Conservation (phyloP, 2,329 filamentous ascomycete genomes). For the Colletotrichum trifolii region DNA sequence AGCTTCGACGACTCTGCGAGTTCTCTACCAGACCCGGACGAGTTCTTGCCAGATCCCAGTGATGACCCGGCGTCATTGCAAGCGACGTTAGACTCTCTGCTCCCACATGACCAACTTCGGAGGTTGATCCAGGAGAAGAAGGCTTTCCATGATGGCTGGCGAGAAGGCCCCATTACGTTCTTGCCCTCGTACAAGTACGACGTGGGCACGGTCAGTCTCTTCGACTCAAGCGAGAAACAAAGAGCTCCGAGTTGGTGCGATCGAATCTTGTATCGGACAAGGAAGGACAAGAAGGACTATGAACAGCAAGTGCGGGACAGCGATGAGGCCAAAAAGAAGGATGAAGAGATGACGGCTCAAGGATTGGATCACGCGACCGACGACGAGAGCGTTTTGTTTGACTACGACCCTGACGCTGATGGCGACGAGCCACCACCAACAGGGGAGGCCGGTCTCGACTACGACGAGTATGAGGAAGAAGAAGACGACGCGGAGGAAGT, state of each 20-base stretch:
- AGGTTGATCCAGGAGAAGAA: constrained; percentile 80
- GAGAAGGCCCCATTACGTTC: constrained; percentile 88
- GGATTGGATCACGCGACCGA: constrained; percentile 79
- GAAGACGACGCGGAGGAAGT: constrained; percentile 60
- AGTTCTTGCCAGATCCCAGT: constrained; percentile 73
- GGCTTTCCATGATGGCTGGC: constrained; percentile 91
- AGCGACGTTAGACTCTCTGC: constrained; percentile 85
- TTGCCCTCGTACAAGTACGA: constrained; percentile 98
- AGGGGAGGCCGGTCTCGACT: constrained; percentile 62
- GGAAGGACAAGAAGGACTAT: constrained; percentile 74
- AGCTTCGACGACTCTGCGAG: constrained; percentile 53
- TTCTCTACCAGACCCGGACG: constrained; percentile 70
- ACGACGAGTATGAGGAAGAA: constrained; percentile 66
- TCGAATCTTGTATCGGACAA: constrained; percentile 87
- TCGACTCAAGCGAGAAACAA: constrained; percentile 95
- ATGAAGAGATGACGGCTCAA: constrained; percentile 86
- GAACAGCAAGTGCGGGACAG: constrained; percentile 73
- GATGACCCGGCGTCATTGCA: constrained; percentile 88
- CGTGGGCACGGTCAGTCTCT: constrained; percentile 88
- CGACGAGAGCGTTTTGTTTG: constrained; percentile 87
- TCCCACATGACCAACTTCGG: constrained; percentile 89
- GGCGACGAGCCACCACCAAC: constrained; percentile 53
- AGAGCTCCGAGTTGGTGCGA: constrained; percentile 97
- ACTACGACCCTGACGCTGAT: constrained; percentile 88
- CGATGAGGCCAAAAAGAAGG: constrained; percentile 74